Base-by-base conservation (phyloP, 306 rosid species). In the Pyrus betulifolia region DNA sequence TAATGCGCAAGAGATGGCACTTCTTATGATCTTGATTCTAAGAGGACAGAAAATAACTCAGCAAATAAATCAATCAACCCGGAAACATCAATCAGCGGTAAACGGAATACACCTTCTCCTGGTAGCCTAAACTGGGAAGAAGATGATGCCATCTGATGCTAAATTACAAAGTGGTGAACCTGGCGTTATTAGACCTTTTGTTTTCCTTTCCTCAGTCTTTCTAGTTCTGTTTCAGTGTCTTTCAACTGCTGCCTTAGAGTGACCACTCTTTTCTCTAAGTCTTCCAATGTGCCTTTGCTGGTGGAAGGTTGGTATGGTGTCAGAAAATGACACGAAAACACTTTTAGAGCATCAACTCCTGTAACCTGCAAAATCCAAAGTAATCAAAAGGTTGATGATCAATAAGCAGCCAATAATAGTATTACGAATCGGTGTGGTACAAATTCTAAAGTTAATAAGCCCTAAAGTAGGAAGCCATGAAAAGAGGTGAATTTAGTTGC, bases 331-430 rank as follows among this genome's bases (percentile, higher is more conserved):
- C 54, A 28, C 35, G 99, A 96, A 86, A 96, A 96, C 22, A 87
- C 85, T 85, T 77, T 86, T 78, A 96, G 76, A 60, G 98, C 96
- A 55, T 88, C 93, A 44, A 92, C 89, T 61, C 99, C 97, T 6
- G 99, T 96, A 77, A 96, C 99, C 99, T 96, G 70, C 77, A 74
- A 81, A 66, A 75, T 81, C 61, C 46, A 74, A 66, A 63, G 30
- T 49, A 15, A 42, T 79, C 40, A 80, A 69, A 30, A 28, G 49
- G n/a, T 52, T 76, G 70, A 61, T 61, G 54, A 62, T 11, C 35
- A 61, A 72, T 25, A 15, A 28, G 17, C 68, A 59, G 8, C 27
- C 61, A 59, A 42, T 30, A 27, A 51, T 31, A 27, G 52, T 25
- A 28, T 67, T 13, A 2, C 4, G 15, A 5, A 63, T 23, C 27